Evolutionary conservation across 192 early-diverging fungal species (phyloP), one percentile per base, ranked within the genome.

Genomic region (Umbelopsis ramanniana): DNA sequence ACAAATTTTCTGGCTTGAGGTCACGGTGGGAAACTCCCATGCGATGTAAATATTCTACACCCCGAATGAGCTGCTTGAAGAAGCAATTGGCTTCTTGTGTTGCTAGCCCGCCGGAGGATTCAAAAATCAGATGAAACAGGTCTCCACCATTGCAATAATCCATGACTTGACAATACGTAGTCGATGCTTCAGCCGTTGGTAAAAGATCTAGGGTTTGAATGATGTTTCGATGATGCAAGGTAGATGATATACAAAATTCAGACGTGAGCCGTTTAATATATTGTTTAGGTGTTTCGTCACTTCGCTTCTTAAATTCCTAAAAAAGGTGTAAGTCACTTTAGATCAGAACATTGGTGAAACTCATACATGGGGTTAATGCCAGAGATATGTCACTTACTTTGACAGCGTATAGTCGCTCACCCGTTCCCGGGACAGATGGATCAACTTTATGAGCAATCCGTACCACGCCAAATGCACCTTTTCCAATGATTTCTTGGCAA

Each of bases 1-100:
- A 72, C 24, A 96, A 77, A 75, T 96, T 96, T 77, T 96, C 94
- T 21, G 94, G 94, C 72, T 96, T 95, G n/a, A 96, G 73, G 74
- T 96, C 93, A 9, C 91, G 77, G 74, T 89, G 94, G 4, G 92
- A 90, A 8, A 96, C 92, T 4, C 94, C 94, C 79, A 91, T 90
- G 0, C 80, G 80, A 74, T 96, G 94, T 24, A 96, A 71, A 63
- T 93, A 96, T 29, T 84, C 69, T 4, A 96, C 92, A 19, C 94
- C 94, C 17, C 82, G 75, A 40, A 93, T 83, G 2, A 96, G 76
- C 63, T 96, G 94, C 17, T 89, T 85, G 76, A 94, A 94, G 81
- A 90, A 93, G 74, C 88, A 89, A 70, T 78, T 70, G 29, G 81
- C 76, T 46, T 89, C 88, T 14, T 75, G 66, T 46, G 72, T 50